Evolutionary conservation across 2,329 filamentous ascomycete species (phyloP).

Genomic region (Fusarium fujikuroi): DNA sequence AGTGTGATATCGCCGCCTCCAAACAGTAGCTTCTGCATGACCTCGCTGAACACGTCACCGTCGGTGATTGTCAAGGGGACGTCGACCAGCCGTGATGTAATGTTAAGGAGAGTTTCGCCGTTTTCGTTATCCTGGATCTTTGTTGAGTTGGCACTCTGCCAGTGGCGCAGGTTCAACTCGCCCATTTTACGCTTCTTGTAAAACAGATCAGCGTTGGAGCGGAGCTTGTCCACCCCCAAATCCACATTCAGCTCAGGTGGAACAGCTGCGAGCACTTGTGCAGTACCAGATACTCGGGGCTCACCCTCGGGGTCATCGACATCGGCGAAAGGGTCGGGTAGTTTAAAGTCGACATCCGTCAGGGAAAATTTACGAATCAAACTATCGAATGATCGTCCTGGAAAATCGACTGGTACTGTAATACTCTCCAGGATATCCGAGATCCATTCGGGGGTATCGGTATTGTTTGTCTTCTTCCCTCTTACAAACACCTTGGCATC

Average conservation of each 20-base stretch:
- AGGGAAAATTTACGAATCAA: conserved; percentile 90
- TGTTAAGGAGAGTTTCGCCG: conserved; percentile 72
- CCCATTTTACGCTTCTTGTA: conserved; percentile 84
- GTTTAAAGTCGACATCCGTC: conserved; percentile 83
- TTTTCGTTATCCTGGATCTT: conserved; percentile 65
- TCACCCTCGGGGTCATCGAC: conserved; percentile 77
- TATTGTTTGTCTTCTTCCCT: conserved; percentile 74
- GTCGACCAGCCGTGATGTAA: conserved; percentile 80
- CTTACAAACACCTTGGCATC: conserved; percentile 84
- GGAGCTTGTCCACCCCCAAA: conserved; percentile 79
- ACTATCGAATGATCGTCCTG: conserved; percentile 82
- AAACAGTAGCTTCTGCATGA: conserved; percentile 85
- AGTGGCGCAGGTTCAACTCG: conserved; percentile 79
- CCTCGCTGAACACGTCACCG: conserved; percentile 78
- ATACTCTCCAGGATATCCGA: conserved; percentile 82
- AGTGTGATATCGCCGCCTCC: conserved; percentile 75
- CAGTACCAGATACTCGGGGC: conserved; percentile 84
- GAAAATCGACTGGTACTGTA: conserved; percentile 85
- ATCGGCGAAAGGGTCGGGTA: conserved; percentile 84
- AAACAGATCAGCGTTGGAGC: conserved; percentile 81
- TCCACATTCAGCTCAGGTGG: conserved; percentile 90
- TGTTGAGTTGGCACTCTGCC: conserved; percentile 88
- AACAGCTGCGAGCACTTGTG: conserved; percentile 80
- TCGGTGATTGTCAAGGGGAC: conserved; percentile 87
- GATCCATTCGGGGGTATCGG: conserved; percentile 83